Evolutionary conservation across 1,284 basidiomycete species (phyloP).

Genomic region (Lignosus rhinocerotis): DNA sequence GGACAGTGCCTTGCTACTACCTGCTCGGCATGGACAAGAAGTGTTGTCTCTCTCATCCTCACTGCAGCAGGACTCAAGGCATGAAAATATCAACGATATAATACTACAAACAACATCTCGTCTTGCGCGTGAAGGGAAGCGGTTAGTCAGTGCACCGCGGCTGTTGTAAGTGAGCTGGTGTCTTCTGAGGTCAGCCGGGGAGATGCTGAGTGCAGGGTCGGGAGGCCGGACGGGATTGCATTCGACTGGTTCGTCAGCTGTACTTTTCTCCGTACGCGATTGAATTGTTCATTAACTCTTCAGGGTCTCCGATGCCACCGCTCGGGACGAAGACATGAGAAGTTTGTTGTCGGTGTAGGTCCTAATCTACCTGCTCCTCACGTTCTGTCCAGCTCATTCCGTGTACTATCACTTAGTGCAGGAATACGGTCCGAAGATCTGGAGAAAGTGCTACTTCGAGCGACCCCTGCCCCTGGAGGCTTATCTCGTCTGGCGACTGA

Average conservation of each 20-base stretch:
- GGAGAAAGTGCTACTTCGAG: constrained; percentile 12
- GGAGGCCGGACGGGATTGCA: constrained; percentile 22
- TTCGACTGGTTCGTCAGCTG: constrained; percentile 27
- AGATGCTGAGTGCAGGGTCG: background rate
- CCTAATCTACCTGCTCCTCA: no score
- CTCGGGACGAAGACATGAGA: constrained; percentile 16
- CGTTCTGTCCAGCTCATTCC: background rate
- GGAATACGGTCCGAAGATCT: constrained; percentile 16
- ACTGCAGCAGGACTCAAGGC: background rate
- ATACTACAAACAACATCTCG: constrained; percentile 18
- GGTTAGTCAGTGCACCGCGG: constrained; percentile 22
- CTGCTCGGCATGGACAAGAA: constrained; percentile 17
- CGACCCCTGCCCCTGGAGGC: background rate
- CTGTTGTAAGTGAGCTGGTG: constrained; percentile 21
- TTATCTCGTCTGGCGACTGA: background rate
- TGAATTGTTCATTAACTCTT: background rate
- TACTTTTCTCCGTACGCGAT: background rate
- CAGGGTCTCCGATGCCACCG: constrained; percentile 23
- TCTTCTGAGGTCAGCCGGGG: background rate
- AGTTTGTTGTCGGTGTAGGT: constrained; percentile 22
- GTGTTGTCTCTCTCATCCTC: constrained; percentile 8
- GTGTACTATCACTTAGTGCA: constrained; percentile 1
- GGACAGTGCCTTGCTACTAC: background rate
- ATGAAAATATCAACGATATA: constrained; percentile 20
- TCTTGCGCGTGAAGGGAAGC: constrained; percentile 22